Evolutionary conservation across 108 stramenopile species (phyloP), one percentile per base, ranked within the genome.

Genomic region (Licmophora abbreviata): DNA sequence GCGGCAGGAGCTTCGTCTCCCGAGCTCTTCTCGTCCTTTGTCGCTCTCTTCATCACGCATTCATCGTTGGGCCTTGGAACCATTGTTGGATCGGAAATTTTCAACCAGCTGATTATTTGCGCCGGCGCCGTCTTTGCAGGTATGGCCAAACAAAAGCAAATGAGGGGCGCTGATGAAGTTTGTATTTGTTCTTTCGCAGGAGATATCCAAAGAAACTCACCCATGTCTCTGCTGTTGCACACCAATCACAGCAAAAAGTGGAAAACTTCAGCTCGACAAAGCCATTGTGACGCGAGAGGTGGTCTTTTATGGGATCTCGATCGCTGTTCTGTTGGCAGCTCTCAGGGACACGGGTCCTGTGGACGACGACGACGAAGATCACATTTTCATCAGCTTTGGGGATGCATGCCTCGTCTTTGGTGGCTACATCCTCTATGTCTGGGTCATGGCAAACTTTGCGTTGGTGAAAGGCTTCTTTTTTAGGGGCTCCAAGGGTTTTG

Each of bases 101-200:
- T 90, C 59, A 94, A 94, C 48, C 85, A 88, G 33, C 58, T 94
- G 14, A 66, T 85, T n/a, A 89, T 89, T 57, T 73, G 83, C 47
- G 84, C 88, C 0, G 81, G 82, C 35, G 66, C 81, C 9, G 83
- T 87, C 0, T 81, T 61, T 45, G 73, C 79, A n/a, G n/a, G n/a
- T n/a, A n/a, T n/a, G n/a, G n/a, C n/a, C n/a, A n/a, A n/a, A n/a
- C n/a, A 2, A n/a, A n/a, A n/a, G n/a, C n/a, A n/a, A n/a, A n/a
- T 61, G 59, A 54, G 61, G 52, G 46, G 38, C 33, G 47, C 44
- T 20, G 1, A 8, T 3, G n/a, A 34, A 15, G 33, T 40, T 40
- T 31, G 41, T 36, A 4, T 12, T n/a, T n/a, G n/a, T n/a, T n/a
- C n/a, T n/a, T n/a, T n/a, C n/a, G n/a, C n/a, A n/a, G n/a, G n/a